Evolutionary conservation across 108 stramenopile genomes (phyloP), one percentile per base, ranked within the genome.

Genomic region (Nitzschia sp.): DNA sequence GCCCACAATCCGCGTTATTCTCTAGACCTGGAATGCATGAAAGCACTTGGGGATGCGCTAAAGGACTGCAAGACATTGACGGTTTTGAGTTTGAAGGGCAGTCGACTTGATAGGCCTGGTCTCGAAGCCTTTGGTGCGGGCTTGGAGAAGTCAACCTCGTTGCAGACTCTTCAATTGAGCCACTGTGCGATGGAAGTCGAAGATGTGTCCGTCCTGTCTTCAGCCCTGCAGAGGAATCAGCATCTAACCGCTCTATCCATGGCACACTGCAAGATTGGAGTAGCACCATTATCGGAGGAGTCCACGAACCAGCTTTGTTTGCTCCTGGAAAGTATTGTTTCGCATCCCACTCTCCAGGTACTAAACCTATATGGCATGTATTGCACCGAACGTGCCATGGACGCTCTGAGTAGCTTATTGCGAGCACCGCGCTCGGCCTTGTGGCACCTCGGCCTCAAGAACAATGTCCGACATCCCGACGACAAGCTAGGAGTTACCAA

Each of bases 1-100:
- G 71, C 71, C 2, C 71, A 72, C 62, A 72, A 72, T 42, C 62
- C 67, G 6, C 1, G 67, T 1, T 68, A 68, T 29, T 55, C 54
- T 11, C 38, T 72, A 13, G 62, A 62, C 32, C 4, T 25, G 4
- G 71, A 34, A 5, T 48, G 53, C 9, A 49, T 72, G 62, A 23
- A 55, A 21, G 61, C 61, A 11, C 15, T 72, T 17, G 58, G 68
- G 45, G 31, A 70, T n/a, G 34, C 33, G 3, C 46, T 70, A 1
- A 21, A 31, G 46, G 29, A 46, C 1, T 15, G 34, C 18, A 30
- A 0, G 0, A 18, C 18, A 17, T 63, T 72, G 35, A 62, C 64
- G n/a, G 24, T 61, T 6, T 42, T 72, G 35, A 29, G 33, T 34
- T 31, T 72, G 11, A 62, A 55, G 54, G 61, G 71, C 25, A 72